Evolutionary conservation across 768 basidiomycete genomes (phyloP), one percentile per base, ranked within the genome.

Genomic region (Mycena amicta): DNA sequence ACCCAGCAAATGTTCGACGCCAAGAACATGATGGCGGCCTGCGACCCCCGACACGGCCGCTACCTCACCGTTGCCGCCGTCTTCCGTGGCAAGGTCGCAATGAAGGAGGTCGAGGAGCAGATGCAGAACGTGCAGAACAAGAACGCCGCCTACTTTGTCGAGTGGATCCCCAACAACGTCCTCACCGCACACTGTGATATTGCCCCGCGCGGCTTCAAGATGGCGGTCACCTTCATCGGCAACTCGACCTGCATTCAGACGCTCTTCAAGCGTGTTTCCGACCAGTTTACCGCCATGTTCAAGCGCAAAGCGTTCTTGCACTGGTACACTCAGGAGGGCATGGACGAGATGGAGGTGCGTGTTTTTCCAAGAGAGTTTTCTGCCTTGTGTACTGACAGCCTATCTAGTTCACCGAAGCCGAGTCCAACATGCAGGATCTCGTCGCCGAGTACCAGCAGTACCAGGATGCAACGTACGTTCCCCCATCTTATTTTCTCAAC

Each of bases 81-180:
- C 67, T 99, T 97, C 94, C 94, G 97, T 76, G 97, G 97, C 66
- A 95, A 95, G 76, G 95, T 98, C 55, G 93, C 95, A n/a, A 98
- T 98, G 95, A 96, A 96, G 78, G 97, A 99, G 72, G 93, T 99
- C 56, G 97, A 99, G 77, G 97, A 98, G 71, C 93, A 96, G 70
- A 98, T 98, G 94, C 90, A 95, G 76, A 91, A 89, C 66, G 94
- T 98, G 31, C 92, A 95, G 77, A 93, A 85, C 84, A 97, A 96
- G 86, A 97, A 98, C 83, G 91, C 93, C 29, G 89, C 93, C 4
- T 95, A 97, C 83, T 98, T 98, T 68, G 95, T 98, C 65, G 95
- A 99, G 76, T 99, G 97, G 97, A 98, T 99, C 66, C 97, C 97
- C 69, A 97, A 97, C 88, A 98, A 98, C 70, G 92, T 98, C 59